phyloP scores from a whole-genome alignment of 106 monocot genomes.

The Platanthera guangdongensis region DNA sequence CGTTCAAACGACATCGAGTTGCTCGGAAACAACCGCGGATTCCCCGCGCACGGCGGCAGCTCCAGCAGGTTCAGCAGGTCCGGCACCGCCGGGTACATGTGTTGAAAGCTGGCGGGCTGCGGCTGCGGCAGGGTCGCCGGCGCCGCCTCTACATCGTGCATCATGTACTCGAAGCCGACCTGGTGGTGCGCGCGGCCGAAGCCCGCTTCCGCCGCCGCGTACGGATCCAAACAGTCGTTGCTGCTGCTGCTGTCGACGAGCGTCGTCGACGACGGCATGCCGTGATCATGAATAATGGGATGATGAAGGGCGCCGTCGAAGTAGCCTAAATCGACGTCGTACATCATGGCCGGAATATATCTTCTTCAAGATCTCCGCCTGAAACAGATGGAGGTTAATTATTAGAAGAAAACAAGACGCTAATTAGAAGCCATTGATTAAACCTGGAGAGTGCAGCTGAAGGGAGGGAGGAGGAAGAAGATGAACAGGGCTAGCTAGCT shows the following conservation, averaged over 20 bases:
- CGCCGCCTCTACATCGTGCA: too few species aligned
- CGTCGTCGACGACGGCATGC: not conserved
- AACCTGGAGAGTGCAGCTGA: not conserved
- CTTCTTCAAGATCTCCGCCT: not conserved
- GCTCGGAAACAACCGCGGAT: not conserved
- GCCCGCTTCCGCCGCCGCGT: not conserved
- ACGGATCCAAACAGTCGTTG: slow-evolving; percentile 3
- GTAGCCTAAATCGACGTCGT: not conserved
- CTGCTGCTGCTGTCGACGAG: slow-evolving; percentile 1
- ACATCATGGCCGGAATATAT: not conserved
- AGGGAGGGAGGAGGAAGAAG: too few species aligned
- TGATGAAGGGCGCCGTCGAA: not conserved
- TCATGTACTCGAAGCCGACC: not conserved
- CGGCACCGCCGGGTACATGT: slow-evolving; percentile 2
- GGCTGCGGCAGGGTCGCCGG: not conserved
- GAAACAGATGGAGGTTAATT: not conserved
- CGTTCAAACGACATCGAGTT: not conserved
- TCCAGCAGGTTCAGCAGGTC: slow-evolving; percentile 24
- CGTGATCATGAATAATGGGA: not conserved
- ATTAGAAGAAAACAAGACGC: not conserved
- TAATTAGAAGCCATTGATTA: not conserved
- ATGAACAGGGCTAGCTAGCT: not conserved
- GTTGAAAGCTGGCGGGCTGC: not conserved
- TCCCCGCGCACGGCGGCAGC: slow-evolving; percentile 2
- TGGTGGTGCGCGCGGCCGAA: not conserved